These are phyloP conservation scores for Lactarius vividus DNA, from an alignment of 768 basidiomycete species.

Conservation along the genomic window DNA sequence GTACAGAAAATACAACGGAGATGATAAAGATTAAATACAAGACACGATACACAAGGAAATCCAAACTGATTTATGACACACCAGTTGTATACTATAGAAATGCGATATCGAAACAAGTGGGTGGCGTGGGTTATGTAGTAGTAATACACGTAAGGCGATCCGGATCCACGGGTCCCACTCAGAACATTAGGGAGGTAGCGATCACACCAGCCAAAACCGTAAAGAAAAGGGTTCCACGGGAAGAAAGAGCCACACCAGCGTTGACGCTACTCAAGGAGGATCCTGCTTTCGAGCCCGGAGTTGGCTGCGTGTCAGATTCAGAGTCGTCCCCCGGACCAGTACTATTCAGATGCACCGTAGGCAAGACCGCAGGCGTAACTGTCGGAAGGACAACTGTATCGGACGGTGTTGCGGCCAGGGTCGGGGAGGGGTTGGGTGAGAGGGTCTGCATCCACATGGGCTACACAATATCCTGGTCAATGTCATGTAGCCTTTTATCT, in stretches of 20 bases:
- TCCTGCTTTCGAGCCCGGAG: background rate
- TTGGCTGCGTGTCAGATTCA: background rate
- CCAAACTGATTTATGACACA: background rate
- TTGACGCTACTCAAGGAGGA: background rate
- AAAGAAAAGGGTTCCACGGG: background rate
- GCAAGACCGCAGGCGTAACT: background rate
- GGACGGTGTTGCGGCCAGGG: background rate
- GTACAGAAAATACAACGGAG: background rate
- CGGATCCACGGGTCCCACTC: background rate
- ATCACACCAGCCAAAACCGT: background rate
- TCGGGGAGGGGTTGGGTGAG: background rate
- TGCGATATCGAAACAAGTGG: background rate
- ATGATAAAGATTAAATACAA: background rate
- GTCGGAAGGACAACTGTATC: background rate
- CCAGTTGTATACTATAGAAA: background rate
- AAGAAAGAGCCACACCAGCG: constrained; percentile 15
- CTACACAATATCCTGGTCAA: background rate
- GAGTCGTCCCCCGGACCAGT: background rate
- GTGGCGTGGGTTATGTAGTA: background rate
- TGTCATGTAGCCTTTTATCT: background rate
- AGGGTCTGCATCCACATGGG: background rate
- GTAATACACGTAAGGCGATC: background rate
- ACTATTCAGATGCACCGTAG: background rate
- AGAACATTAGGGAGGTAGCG: background rate
- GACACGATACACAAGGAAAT: background rate